These are phyloP conservation scores for Clonostachys solani DNA, from an alignment of 2,329 filamentous ascomycete species.

Conservation along the genomic window DNA sequence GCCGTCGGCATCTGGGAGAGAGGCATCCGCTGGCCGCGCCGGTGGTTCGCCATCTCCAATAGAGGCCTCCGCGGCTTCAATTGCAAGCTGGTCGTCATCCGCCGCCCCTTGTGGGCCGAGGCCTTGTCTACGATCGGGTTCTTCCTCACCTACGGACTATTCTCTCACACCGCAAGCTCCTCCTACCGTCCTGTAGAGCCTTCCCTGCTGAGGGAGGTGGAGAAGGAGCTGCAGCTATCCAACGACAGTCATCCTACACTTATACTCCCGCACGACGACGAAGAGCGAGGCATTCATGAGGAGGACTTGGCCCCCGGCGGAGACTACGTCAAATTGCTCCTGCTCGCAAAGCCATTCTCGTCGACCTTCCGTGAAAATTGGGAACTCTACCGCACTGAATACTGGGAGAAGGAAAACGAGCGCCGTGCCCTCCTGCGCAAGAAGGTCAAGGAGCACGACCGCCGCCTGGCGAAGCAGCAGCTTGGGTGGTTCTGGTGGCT, in stretches of 20 bases:
- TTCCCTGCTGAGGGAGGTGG: conserved; percentile 51
- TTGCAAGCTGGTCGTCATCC: conserved; percentile 88
- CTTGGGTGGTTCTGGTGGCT: conserved; percentile 85
- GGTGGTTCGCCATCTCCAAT: conserved; percentile 88
- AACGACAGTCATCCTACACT: conserved; percentile 34
- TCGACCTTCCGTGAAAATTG: conserved; percentile 94
- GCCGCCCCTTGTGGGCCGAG: conserved; percentile 79
- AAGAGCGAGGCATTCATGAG: conserved; percentile 68
- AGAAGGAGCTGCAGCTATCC: conserved; percentile 50
- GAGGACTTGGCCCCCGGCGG: conserved; percentile 89
- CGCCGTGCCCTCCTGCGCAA: conserved; percentile 68
- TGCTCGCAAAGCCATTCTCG: conserved; percentile 92
- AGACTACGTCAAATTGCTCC: conserved; percentile 84
- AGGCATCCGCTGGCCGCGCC: conserved; percentile 87
- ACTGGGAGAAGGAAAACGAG: conserved; percentile 97
- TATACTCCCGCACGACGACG: conserved; percentile 42
- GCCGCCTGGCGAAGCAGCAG: conserved; percentile 61
- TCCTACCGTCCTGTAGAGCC: conserved; percentile 77
- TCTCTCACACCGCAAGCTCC: conserved; percentile 63
- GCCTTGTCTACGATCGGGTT: conserved; percentile 68
- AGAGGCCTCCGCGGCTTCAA: conserved; percentile 89
- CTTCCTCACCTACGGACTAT: conserved; percentile 71
- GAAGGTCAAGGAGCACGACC: conserved; percentile 65
- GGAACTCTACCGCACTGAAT: conserved; percentile 90
- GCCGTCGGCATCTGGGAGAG: conserved; percentile 95